Evolutionary conservation across 441 rosid species (phyloP).

Genomic region (Aleurites moluccanus): DNA sequence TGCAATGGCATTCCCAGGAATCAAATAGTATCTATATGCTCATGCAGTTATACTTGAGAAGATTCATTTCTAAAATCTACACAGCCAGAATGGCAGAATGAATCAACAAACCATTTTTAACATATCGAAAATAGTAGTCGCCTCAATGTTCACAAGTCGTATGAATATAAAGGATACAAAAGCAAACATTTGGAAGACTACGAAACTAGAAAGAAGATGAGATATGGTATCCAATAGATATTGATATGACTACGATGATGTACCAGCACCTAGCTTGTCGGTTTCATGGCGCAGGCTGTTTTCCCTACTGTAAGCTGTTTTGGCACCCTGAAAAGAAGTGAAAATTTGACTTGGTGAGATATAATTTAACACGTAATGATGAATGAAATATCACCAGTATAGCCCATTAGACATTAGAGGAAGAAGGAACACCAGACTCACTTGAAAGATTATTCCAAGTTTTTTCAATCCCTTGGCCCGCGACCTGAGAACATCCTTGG

Average conservation of each 20-base stretch:
- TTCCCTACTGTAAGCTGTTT: conserved; percentile 67
- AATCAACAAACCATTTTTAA: conserved; percentile 8
- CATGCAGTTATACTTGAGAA: too few relatives aligned
- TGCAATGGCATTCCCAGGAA: too few relatives aligned
- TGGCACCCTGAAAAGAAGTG: conserved; percentile 58
- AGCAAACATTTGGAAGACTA: neutral
- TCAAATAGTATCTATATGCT: too few relatives aligned
- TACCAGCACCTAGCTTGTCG: conserved; percentile 25
- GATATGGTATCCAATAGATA: neutral
- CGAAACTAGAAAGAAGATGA: neutral
- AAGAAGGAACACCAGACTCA: conserved; percentile 32
- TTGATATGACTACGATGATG: conserved; percentile 36
- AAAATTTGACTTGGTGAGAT: conserved; percentile 11
- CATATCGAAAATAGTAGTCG: neutral
- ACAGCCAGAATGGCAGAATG: neutral
- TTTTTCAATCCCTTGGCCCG: conserved; percentile 70
- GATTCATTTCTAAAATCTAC: neutral
- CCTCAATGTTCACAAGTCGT: conserved; percentile 10
- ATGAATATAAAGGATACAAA: neutral
- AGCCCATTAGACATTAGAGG: neutral
- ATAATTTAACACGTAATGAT: neutral
- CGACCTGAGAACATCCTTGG: conserved; percentile 54
- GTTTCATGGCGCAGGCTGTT: conserved; percentile 75
- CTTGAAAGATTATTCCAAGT: conserved; percentile 86
- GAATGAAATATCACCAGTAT: neutral